Evolutionary conservation across 768 basidiomycete genomes (phyloP), one percentile per base, ranked within the genome.

Genomic region (Suillus weaverae): DNA sequence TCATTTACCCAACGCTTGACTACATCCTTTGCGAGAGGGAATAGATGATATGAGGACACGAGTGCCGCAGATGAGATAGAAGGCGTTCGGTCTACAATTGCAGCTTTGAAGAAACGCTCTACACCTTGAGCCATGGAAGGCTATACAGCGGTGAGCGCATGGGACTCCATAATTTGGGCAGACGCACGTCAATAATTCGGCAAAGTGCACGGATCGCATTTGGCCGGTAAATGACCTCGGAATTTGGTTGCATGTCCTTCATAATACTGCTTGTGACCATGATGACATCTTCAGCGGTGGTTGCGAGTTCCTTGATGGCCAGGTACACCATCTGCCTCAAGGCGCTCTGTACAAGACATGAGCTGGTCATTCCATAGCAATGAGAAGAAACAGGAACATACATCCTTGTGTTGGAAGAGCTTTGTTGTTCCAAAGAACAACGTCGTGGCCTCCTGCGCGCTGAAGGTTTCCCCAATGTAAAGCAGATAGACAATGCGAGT

Each of bases 1-100:
- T 99, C 97, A 77, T 98, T 99, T n/a, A 94, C 94, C 97, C 97
- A 99, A 71, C 97, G 90, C 73, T 94, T 96, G 66, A 99, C 97
- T 59, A 98, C 94, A 68, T 98, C 94, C 73, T 94, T 95, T 2
- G 97, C 93, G 66, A 87, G 81, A 56, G 95, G 95, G 84, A 90
- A 97, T 66, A 99, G 86, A 78, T 99, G 97, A 75, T 99, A 99
- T 2, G 97, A 91, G 16, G 97, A 98, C 54, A 99, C 93, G 71
- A 99, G 86, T 4, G 97, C 95, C 36, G 97, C 95, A 30, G 95
- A 95, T 6, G 97, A 92, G 72, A 98, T 97, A 64, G 95, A 92
- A 1, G 96, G 89, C 72, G 93, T 97, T 66, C 91, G 89, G 82
- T 99, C 97, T 51, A 99, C 97, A 67, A 99, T 97, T 61, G 97